Conservation (phyloP, 345 rosid genomes). For the Brassica incana region DNA sequence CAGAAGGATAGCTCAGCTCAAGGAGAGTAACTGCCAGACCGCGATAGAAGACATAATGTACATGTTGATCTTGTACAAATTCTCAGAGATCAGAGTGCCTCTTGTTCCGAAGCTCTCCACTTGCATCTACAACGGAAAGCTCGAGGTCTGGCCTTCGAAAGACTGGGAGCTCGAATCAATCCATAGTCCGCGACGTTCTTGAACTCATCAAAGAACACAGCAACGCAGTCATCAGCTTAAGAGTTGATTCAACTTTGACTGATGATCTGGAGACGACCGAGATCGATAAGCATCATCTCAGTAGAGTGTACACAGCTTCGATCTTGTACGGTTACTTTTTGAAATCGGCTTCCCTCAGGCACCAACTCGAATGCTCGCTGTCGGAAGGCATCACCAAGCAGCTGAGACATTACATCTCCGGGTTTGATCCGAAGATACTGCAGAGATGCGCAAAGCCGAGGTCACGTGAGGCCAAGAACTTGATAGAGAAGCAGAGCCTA, state of each 20-base stretch:
- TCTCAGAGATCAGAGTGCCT: conserved; percentile 82
- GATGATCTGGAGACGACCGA: conserved; percentile 70
- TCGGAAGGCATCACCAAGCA: conserved; percentile 35
- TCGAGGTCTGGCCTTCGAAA: conserved; percentile 77
- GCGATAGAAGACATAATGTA: conserved; percentile 85
- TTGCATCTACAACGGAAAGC: conserved; percentile 75
- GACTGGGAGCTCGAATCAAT: conserved; percentile 90
- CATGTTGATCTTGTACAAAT: conserved; percentile 72
- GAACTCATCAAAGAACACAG: conserved; percentile 76
- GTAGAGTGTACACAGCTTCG: conserved; percentile 64
- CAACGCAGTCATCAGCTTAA: conserved; percentile 67
- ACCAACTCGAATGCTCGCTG: conserved; percentile 57
- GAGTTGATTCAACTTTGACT: conserved; percentile 61
- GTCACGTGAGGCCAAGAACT: conserved; percentile 57
- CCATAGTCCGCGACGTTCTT: conserved; percentile 54
- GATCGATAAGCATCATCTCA: conserved; percentile 50
- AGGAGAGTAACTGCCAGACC: conserved; percentile 56
- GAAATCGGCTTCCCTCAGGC: conserved; percentile 72
- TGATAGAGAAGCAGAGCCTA: conserved; percentile 66
- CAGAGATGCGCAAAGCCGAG: conserved; percentile 67
- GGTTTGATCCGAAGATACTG: conserved; percentile 67
- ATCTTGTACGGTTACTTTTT: conserved; percentile 81
- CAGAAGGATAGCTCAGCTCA: conserved; percentile 81
- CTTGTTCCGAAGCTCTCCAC: conserved; percentile 81
- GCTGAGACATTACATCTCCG: conserved; percentile 60